These are phyloP conservation scores for Colletotrichum euphorbiae DNA, from an alignment of 2,329 filamentous ascomycete species.

Conservation along the genomic window DNA sequence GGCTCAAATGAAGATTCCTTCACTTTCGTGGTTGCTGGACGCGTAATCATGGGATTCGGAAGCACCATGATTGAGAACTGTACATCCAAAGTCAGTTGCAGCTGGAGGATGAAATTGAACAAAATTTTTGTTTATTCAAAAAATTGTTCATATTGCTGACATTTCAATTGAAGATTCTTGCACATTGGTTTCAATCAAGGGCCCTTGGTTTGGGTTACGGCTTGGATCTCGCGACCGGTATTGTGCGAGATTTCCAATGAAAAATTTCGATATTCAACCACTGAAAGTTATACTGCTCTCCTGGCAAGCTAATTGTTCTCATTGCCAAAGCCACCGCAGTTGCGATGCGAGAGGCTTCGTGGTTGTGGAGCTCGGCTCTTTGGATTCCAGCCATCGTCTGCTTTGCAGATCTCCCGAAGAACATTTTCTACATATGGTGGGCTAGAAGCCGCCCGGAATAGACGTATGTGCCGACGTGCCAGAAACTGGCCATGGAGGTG, in stretches of 20 bases:
- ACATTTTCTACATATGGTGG: conserved; percentile 44
- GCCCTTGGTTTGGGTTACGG: conserved; percentile 44
- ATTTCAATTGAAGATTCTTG: conserved; percentile 40
- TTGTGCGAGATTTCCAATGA: not conserved
- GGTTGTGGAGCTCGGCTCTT: conserved; percentile 46
- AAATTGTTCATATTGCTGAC: not conserved
- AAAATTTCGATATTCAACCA: not conserved
- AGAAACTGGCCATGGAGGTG: conserved; percentile 19
- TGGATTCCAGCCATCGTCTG: conserved; percentile 45
- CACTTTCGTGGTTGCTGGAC: conserved; percentile 41
- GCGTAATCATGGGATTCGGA: conserved; percentile 46
- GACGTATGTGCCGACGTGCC: conserved; percentile 43
- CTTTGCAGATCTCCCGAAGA: conserved; percentile 42
- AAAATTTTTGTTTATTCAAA: too few relatives aligned
- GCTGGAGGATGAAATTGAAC: too few relatives aligned
- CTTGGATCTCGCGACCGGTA: conserved; percentile 43
- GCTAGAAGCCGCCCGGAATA: conserved; percentile 42
- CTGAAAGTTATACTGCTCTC: not conserved
- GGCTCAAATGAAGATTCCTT: conserved; percentile 43
- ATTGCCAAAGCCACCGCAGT: conserved; percentile 44
- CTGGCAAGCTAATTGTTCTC: conserved; percentile 43
- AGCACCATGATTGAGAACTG: conserved; percentile 45
- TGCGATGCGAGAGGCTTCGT: conserved; percentile 44
- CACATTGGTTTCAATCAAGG: conserved; percentile 45
- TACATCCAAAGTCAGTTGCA: conserved; percentile 43